These are phyloP conservation scores for Yueomyces sinensis DNA, from an alignment of 805 yeast species.

Conservation along the genomic window DNA sequence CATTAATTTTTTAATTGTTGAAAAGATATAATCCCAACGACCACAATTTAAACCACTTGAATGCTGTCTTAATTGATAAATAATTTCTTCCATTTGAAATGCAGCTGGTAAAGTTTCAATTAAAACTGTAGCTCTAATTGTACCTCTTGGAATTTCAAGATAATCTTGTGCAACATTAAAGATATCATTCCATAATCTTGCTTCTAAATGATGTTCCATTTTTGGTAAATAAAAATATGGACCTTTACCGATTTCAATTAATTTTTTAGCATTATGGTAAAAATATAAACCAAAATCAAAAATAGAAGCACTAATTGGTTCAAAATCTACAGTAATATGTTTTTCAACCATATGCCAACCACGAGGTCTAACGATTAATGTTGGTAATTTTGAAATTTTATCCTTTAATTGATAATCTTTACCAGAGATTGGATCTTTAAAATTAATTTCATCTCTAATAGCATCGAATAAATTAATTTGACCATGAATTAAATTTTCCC, in stretches of 20 bases:
- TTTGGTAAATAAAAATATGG: slow-evolving; percentile 77
- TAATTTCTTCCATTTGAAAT: slow-evolving; percentile 76
- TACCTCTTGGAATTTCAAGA: slow-evolving; percentile 56
- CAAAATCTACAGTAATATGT: slow-evolving; percentile 59
- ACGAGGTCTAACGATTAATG: slow-evolving; percentile 74
- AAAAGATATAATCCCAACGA: slow-evolving; percentile 80
- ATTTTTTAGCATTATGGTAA: slow-evolving; percentile 56
- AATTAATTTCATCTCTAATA: slow-evolving; percentile 52
- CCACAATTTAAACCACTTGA: slow-evolving; percentile 79
- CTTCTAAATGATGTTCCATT: slow-evolving; percentile 79
- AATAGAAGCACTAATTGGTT: slow-evolving; percentile 65
- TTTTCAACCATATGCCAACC: slow-evolving; percentile 78
- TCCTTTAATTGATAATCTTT: slow-evolving; percentile 40
- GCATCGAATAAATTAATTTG: slow-evolving; percentile 71
- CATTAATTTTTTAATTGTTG: slow-evolving; percentile 64
- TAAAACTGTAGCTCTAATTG: slow-evolving; percentile 68
- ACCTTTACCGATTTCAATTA: slow-evolving; percentile 53
- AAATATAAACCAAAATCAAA: slow-evolving; percentile 72
- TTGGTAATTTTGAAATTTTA: slow-evolving; percentile 35
- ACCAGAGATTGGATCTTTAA: slow-evolving; percentile 30
- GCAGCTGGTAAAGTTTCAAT: slow-evolving; percentile 80
- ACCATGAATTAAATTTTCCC: slow-evolving; percentile 69
- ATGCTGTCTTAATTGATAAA: slow-evolving; percentile 64
- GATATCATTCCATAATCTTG: slow-evolving; percentile 72
- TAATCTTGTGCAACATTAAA: slow-evolving; percentile 67